Percentiles rank a stretch among this genome's conserved stretches.
These are phyloP conservation scores for Iris macrosiphon DNA, from an alignment of 106 monocot species.

Conservation along the genomic window DNA sequence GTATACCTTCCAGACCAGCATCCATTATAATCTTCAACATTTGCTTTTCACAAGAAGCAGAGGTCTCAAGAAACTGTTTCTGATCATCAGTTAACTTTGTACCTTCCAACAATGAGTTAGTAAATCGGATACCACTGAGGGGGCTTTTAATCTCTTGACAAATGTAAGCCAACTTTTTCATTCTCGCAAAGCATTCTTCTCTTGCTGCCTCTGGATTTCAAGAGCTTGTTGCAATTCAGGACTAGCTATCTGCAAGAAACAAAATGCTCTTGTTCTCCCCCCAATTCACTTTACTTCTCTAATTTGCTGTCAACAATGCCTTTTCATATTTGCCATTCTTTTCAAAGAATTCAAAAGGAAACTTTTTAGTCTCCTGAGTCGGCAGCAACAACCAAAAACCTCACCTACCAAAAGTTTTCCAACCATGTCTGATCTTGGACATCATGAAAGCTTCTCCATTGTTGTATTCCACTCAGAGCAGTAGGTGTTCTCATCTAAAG, in stretches of 20 bases:
- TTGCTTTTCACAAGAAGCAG: slow-evolving; percentile 66
- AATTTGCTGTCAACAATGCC: slow-evolving; percentile 73
- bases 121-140: slow-evolving; percentile 67
- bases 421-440: slow-evolving; percentile 47
- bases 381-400: slow-evolving; percentile 70
- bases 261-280: slow-evolving; percentile 59
- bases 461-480: slow-evolving; percentile 90
- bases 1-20: slow-evolving; percentile 45
- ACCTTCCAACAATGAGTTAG: slow-evolving; percentile 60
- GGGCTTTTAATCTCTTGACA: slow-evolving; percentile 81
- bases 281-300: slow-evolving; percentile 55
- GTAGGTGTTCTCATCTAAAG: slow-evolving; percentile 69
- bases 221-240: slow-evolving; percentile 70
- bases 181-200: slow-evolving; percentile 66
- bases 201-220: slow-evolving; percentile 72
- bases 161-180: slow-evolving; percentile 81
- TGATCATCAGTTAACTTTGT: slow-evolving; percentile 73
- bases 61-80: slow-evolving; percentile 76
- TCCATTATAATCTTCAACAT: slow-evolving; percentile 62
- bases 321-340: slow-evolving; percentile 67
- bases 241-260: slow-evolving; percentile 85
- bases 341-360: slow-evolving; percentile 65
- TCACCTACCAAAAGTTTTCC: slow-evolving; percentile 75
- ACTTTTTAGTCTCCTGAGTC: slow-evolving; percentile 71
- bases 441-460: slow-evolving; percentile 83